Conservation (phyloP, 202 grass and related monocot species). For the Cymbopogon flexuosus region DNA sequence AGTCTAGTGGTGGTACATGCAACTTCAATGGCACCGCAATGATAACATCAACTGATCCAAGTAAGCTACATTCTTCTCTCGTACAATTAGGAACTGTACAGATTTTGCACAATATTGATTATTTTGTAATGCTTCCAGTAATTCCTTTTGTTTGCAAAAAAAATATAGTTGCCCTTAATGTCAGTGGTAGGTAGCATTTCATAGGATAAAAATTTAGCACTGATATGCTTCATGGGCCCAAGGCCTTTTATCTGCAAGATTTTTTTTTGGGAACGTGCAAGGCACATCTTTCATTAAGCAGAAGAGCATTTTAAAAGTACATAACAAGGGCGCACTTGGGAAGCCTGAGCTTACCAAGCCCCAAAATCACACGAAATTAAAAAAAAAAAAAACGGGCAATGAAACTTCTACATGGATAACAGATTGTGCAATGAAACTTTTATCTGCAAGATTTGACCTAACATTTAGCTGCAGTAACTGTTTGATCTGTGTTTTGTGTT, state of each 20-base stretch:
- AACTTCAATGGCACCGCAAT: constrained; percentile 85
- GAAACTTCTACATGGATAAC: too few species aligned
- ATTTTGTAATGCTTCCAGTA: background rate
- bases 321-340: too few species aligned
- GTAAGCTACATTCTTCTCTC: constrained; percentile 57
- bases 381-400: too few species aligned
- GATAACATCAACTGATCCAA: constrained; percentile 78
- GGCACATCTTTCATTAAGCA: too few species aligned
- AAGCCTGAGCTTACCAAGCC: too few species aligned
- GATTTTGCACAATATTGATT: background rate
- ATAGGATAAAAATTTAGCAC: background rate
- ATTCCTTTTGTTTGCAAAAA: background rate
- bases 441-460: background rate
- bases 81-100: background rate
- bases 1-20: constrained; percentile 88
- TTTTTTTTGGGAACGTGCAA: background rate
- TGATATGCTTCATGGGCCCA: background rate
- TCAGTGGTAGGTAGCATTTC: background rate
- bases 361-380: too few species aligned
- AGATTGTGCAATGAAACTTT: background rate
- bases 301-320: too few species aligned
- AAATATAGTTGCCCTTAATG: background rate
- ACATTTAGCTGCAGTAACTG: background rate
- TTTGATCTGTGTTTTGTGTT: constrained; percentile 2
- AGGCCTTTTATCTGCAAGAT: background rate